Base-by-base conservation (phyloP, 495 filamentous ascomycete genomes). In the Podospora pseudopauciseta region DNA sequence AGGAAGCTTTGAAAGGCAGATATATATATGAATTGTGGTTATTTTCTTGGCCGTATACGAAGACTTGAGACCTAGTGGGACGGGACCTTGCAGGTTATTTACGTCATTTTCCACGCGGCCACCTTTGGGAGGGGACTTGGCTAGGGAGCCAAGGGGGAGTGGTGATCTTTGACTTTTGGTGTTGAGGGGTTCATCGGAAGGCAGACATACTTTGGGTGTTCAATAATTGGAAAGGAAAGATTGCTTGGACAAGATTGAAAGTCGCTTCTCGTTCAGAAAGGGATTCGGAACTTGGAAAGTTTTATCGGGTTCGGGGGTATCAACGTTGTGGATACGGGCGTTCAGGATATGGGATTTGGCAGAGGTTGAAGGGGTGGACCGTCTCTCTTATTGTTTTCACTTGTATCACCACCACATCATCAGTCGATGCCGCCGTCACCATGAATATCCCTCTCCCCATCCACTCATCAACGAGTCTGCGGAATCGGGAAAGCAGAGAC, bases 401-500 rank as follows among this genome's bases (percentile, higher is more conserved):
- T 62, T 69, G 60, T 61, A 49, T 27, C n/a, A 55, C 39, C 61
- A 27, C 61, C 26, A 34, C 26, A 11, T 5, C 15, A 30, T 23
- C 39, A 49, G 44, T 60, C 44, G 53, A 55, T 59, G 39, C 2
- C 53, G 19, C 54, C 49, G 67, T 67, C 67, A 70, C 68, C 70
- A 79, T 78, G 85, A 86, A 79, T 71, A 73, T 86, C 75, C 81
- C 80, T 61, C 77, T 85, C 55, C 84, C 85, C 44, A 71, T 85
- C 61, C 81, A 80, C 64, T 60, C 80, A 39, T 77, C 79, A 44
- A 67, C 81, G 32, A 84, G 80, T 68, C 68, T 76, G 70, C 74
- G 85, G 70, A 86, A 86, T 69, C 82, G 83, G 68, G 83, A 83
- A 57, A 86, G 84, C 71, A 79, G 84, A 71, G 82, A 81, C 72